phyloP scores from a whole-genome alignment of 257 asterid species.

The Capsicum pubescens region DNA sequence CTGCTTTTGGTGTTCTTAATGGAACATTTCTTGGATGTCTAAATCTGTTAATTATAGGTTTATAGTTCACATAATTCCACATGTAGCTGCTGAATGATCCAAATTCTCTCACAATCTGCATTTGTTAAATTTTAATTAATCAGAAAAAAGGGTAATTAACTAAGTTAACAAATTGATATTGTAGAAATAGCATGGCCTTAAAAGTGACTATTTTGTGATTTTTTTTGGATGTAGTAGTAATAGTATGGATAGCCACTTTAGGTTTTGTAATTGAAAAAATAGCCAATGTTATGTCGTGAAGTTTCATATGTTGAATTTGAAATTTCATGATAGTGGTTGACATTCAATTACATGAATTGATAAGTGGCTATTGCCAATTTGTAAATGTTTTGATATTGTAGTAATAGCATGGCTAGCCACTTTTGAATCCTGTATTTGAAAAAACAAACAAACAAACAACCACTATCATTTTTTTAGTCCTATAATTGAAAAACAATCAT shows the following conservation, averaged over 20 bases:
- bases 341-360: neutral
- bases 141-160: neutral
- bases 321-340: neutral
- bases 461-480: neutral
- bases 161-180: neutral
- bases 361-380: neutral
- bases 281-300: neutral
- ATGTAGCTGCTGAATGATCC: slow-evolving; percentile 85
- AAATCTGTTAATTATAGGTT: slow-evolving; percentile 77
- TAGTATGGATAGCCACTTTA: too few species aligned
- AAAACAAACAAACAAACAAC: neutral
- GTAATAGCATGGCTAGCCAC: neutral
- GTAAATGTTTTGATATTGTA: neutral
- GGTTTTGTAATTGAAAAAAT: too few species aligned
- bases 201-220: too few species aligned
- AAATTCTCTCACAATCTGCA: slow-evolving; percentile 68
- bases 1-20: slow-evolving; percentile 83
- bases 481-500: neutral
- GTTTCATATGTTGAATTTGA: neutral
- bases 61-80: slow-evolving; percentile 81
- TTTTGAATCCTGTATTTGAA: neutral
- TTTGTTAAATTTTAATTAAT: neutral
- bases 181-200: too few species aligned
- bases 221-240: too few species aligned
- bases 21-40: slow-evolving; percentile 80